Base-by-base conservation (phyloP, 768 basidiomycete species). In the Termitomyces sp. region DNA sequence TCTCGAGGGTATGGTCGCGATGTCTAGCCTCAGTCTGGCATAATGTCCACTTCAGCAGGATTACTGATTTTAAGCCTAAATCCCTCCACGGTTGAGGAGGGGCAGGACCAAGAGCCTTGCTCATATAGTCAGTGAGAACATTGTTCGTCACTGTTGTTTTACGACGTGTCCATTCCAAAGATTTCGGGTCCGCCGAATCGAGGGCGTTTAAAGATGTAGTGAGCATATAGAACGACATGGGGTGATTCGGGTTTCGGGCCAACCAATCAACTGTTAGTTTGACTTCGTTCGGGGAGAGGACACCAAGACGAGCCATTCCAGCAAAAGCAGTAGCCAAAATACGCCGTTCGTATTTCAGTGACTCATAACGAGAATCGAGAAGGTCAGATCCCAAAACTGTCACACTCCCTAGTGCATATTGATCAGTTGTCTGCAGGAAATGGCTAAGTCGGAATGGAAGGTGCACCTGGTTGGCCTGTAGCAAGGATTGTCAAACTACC, bases 1-100 rank as follows among this genome's bases (percentile, higher is more conserved):
- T 78, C 63, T 90, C 87, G 38, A 94, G 70, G 4, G 79, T 76
- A 1, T 83, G 73, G 63, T 91, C 84, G 20, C 81, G 80, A 66
- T 88, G 85, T 26, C 92, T 79, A 6, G 84, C 80, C 61, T 91
- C 86, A 1, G 91, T 86, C 62, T 93, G 75, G 69, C 92, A 92
- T 58, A 95, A 77, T 0, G 92, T 88, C 92, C 92, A 95, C 66
- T 92, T 91, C 40, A 97, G 78, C n/a, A 88, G 71, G 6, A 94
- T 66, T 2, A 81, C 78, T 0, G 91, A 86, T 65, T 87, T 90
- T 16, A 96, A 71, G 1, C 85, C 84, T 1, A 78, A 72, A 20
- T 88, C 85, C 54, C 79, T 86, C 91, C 92, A 94, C 16, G 77
- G 71, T 2, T 63, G 62, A 3, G 59, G 28, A 43, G 80, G 72